These are phyloP conservation scores for Capsicum pubescens DNA, from an alignment of 257 asterid species.

Conservation along the genomic window DNA sequence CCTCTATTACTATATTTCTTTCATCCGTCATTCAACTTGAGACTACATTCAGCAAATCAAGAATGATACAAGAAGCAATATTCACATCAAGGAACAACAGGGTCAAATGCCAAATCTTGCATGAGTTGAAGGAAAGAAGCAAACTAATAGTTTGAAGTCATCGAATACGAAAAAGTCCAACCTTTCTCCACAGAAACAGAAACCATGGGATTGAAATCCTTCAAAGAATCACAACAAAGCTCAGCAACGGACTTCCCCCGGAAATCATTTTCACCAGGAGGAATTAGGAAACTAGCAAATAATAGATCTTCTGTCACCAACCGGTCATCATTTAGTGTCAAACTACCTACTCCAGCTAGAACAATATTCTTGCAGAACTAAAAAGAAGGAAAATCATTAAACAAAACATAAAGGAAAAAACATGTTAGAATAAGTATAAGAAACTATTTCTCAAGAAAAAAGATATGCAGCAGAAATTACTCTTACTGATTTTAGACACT, in stretches of 20 bases:
- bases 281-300: constrained; percentile 80
- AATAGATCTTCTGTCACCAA: constrained; percentile 65
- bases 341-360: constrained; percentile 96
- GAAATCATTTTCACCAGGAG: constrained; percentile 50
- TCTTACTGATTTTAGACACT: neutral
- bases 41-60: neutral
- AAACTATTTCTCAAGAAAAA: neutral
- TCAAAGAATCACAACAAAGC: constrained; percentile 88
- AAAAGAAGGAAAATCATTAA: constrained; percentile 21
- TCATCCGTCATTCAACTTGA: constrained; percentile 11
- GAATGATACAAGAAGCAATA: neutral
- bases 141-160: constrained; percentile 8
- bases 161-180: constrained; percentile 27
- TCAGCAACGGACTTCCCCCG: constrained; percentile 78
- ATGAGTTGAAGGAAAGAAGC: neutral
- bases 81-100: neutral
- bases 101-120: constrained; percentile 15
- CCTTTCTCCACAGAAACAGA: constrained; percentile 87
- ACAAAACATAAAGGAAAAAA: neutral
- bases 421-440: neutral
- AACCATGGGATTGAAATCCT: constrained; percentile 97
- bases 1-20: neutral
- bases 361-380: constrained; percentile 98
- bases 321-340: constrained; percentile 86
- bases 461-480: neutral